These are phyloP conservation scores for Cryphonectria radicalis DNA, from an alignment of 2,329 filamentous ascomycete species.

Conservation along the genomic window DNA sequence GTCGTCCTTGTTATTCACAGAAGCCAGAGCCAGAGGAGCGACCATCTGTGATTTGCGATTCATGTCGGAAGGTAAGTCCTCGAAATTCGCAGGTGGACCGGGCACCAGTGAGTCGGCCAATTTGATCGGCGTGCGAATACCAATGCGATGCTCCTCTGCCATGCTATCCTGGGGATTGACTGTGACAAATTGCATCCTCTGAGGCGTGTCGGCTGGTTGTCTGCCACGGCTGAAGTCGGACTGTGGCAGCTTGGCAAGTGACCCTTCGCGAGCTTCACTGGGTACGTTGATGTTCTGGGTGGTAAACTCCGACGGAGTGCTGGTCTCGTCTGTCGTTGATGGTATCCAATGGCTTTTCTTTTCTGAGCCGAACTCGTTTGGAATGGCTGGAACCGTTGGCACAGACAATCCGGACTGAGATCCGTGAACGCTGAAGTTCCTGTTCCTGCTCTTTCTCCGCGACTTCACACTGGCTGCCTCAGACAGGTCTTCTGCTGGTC, in stretches of 20 bases:
- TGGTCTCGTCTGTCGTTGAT: background rate
- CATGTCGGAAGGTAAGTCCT: background rate
- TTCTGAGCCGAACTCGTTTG: background rate
- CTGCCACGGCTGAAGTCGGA: background rate
- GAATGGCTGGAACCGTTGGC: constrained; percentile 3
- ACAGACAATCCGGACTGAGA: background rate
- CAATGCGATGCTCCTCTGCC: background rate
- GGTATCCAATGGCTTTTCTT: constrained; percentile 1
- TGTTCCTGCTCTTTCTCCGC: constrained; percentile 12
- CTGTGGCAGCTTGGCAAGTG: background rate
- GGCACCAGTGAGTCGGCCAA: background rate
- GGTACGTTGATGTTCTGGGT: background rate
- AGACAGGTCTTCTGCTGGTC: background rate
- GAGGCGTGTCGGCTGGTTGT: background rate
- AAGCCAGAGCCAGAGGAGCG: background rate
- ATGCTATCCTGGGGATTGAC: background rate
- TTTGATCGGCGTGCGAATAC: background rate
- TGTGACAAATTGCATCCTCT: background rate
- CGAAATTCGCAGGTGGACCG: background rate
- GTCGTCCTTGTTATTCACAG: background rate
- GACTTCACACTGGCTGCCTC: background rate
- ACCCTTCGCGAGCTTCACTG: background rate
- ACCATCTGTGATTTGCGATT: constrained; percentile 11
- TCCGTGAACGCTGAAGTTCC: constrained; percentile 12
- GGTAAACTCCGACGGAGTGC: background rate